Evolutionary conservation across 2,329 filamentous ascomycete genomes (phyloP).

Genomic region (Phyllachora maydis): DNA sequence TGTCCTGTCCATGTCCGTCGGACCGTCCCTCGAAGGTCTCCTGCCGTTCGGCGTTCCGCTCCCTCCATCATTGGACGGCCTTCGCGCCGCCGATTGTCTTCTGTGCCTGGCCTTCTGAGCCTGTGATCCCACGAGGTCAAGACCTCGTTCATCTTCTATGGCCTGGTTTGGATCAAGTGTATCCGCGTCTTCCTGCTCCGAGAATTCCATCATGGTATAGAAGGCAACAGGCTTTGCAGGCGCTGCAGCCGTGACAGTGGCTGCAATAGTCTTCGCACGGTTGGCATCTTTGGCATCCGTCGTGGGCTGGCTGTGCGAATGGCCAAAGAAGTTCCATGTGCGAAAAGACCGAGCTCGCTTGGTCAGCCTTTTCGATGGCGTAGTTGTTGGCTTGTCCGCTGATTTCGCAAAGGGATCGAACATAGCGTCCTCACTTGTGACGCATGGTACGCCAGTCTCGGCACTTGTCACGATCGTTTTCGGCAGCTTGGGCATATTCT

Average conservation of each 20-base stretch:
- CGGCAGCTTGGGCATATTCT: conserved; percentile 23
- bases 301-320: conserved; percentile 23
- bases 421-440: conserved; percentile 36
- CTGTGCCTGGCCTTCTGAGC: too few relatives aligned
- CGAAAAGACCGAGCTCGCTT: conserved; percentile 33
- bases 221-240: conserved; percentile 34
- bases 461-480: conserved; percentile 26
- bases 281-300: conserved; percentile 14
- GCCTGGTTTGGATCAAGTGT: too few relatives aligned
- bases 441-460: conserved; percentile 20
- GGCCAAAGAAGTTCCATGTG: conserved; percentile 43
- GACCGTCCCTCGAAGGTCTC: too few relatives aligned
- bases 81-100: too few relatives aligned
- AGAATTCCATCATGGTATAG: conserved; percentile 40
- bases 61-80: too few relatives aligned
- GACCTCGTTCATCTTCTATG: too few relatives aligned
- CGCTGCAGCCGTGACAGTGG: conserved; percentile 24
- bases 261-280: conserved; percentile 15
- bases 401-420: conserved; percentile 17
- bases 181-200: conserved; percentile 25
- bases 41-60: too few relatives aligned
- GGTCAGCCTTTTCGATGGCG: conserved; percentile 27
- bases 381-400: conserved; percentile 8
- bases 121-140: too few relatives aligned
- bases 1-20: too few relatives aligned